Base-by-base conservation (phyloP, 2,329 filamentous ascomycete species). In the Pezicula neosporulosa region DNA sequence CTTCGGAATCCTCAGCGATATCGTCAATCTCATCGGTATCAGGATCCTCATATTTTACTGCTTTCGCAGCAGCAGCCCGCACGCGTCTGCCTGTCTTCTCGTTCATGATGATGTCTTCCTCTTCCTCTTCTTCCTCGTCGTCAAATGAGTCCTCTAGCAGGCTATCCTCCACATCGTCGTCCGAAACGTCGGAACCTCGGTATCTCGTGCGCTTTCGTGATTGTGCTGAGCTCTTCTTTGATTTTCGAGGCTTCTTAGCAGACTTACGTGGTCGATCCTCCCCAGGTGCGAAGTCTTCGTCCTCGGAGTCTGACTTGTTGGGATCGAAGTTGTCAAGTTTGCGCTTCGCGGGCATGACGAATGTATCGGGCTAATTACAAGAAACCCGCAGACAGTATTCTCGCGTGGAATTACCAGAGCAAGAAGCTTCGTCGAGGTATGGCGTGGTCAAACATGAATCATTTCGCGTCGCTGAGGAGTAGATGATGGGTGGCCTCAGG, bases 241-340 rank as follows among this genome's bases (percentile, higher is more conserved):
- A 48, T 39, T 63, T 69, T 36, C 66, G 61, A 5, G 72, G 66
- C 28, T 72, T 65, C 21, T 73, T 72, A 5, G 70, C 61, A 49
- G 74, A 75, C 57, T 74, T 77, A 49, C 69, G 69, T 15, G 76
- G 70, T 28, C 71, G 69, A 24, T 69, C 72, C 58, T 77, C 74
- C 15, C 68, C 65, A 15, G 82, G 82, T 52, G 83, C 78, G 61
- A 86, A 87, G 65, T 85, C 85, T 57, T 83, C 81, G 63, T 87
- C 83, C 46, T 83, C 78, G 2, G 83, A 74, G 59, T 87, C 83
- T 47, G 83, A 86, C 63, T 83, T 79, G 65, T 85, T 86, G 3
- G 80, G 81, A 66, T 87, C 83, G 59, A 86, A 86, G 49, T 75
- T 74, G 56, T 82, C 77, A 50, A 82, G 68, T 74, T 85, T 86